These are phyloP conservation scores for Adansonia digitata DNA, from an alignment of 345 rosid genomes.

Conservation along the genomic window DNA sequence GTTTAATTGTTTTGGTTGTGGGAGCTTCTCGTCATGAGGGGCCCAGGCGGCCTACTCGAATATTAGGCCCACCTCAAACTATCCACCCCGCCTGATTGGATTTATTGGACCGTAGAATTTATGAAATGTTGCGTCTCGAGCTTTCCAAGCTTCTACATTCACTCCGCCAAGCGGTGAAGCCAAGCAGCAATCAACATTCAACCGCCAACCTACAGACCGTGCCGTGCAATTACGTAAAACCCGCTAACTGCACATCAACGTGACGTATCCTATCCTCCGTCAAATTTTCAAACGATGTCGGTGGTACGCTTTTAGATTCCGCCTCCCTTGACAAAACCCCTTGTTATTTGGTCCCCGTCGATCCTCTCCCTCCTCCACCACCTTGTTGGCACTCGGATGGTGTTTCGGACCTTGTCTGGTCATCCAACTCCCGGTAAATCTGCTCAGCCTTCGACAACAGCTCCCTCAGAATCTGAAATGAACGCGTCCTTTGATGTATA, in stretches of 20 bases:
- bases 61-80: not conserved
- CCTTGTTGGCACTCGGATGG: too few species aligned
- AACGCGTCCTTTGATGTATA: too few species aligned
- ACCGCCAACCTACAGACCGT: slow-evolving; percentile 44
- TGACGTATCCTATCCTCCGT: slow-evolving; percentile 87
- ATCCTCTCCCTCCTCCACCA: too few species aligned
- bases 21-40: too few species aligned
- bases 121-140: not conserved
- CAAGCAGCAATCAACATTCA: too few species aligned
- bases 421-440: too few species aligned
- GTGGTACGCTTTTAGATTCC: slow-evolving; percentile 64
- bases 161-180: too few species aligned
- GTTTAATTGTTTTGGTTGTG: not conserved
- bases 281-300: slow-evolving; percentile 73
- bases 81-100: not conserved
- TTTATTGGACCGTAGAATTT: not conserved
- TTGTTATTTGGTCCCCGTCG: slow-evolving; percentile 82
- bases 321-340: slow-evolving; percentile 79
- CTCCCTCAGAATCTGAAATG: too few species aligned
- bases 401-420: too few species aligned
- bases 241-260: slow-evolving; percentile 57
- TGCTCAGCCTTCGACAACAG: too few species aligned
- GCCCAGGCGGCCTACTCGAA: not conserved
- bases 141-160: not conserved
- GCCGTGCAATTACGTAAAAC: slow-evolving; percentile 52